phyloP scores from a whole-genome alignment of 2,329 filamentous ascomycete species.

The Trichoderma oligosporum region DNA sequence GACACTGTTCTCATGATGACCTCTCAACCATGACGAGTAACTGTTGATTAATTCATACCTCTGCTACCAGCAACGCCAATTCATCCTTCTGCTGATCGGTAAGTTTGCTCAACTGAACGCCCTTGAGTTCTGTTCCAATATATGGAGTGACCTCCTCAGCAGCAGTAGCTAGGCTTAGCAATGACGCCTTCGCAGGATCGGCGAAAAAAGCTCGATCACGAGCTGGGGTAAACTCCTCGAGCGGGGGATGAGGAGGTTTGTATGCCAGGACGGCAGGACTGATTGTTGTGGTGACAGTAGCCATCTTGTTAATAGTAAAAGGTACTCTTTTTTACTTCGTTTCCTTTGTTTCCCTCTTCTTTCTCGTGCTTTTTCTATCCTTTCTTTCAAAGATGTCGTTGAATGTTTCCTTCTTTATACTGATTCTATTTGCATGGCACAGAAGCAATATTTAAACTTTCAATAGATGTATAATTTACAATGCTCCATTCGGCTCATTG shows the following conservation, averaged over 20 bases:
- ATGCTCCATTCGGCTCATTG: not conserved
- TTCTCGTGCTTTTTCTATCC: too few relatives aligned
- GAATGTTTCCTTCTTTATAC: not conserved
- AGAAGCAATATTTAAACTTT: not conserved
- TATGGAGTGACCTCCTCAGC: slow-evolving; percentile 20
- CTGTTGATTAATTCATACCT: slow-evolving; percentile 20
- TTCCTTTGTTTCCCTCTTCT: not conserved
- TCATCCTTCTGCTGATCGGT: slow-evolving; percentile 41
- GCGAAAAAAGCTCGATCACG: slow-evolving; percentile 19
- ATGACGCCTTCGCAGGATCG: slow-evolving; percentile 12
- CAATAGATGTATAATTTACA: not conserved
- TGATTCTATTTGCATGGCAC: not conserved
- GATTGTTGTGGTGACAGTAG: slow-evolving; percentile 10
- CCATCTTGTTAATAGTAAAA: too few relatives aligned
- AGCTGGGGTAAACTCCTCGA: slow-evolving; percentile 16
- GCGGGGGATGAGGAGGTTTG: slow-evolving; percentile 11
- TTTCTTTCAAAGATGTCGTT: not conserved
- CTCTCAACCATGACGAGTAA: too few relatives aligned
- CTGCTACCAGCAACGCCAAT: slow-evolving; percentile 39
- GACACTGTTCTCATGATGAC: too few relatives aligned
- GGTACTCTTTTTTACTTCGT: not conserved
- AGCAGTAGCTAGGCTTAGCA: not conserved
- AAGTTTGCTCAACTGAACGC: slow-evolving; percentile 39
- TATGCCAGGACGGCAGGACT: slow-evolving; percentile 16
- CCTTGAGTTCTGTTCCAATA: slow-evolving; percentile 42